A percentile compares a stretch with the other conserved stretches of the same genome.
These are phyloP conservation scores for Debaryomycetaceae sp. DNA, from an alignment of 1,139 yeast genomes.

Conservation along the genomic window DNA sequence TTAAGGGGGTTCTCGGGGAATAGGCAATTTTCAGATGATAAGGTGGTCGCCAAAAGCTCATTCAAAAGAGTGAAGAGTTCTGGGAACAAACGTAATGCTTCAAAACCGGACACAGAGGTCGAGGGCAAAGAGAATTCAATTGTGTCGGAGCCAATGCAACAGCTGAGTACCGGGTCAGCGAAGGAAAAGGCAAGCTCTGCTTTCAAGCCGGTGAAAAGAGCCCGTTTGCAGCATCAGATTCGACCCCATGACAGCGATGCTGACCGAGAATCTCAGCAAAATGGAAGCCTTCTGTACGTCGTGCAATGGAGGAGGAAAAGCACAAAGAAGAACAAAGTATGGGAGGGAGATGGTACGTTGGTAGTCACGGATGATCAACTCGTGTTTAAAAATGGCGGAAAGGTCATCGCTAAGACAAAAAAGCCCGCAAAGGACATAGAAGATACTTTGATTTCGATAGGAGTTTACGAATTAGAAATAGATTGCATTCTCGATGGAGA, in stretches of 20 bases:
- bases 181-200: no score
- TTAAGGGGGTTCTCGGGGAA: not conserved
- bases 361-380: slow-evolving; percentile 12
- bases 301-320: slow-evolving; percentile 73
- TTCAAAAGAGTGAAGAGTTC: not conserved
- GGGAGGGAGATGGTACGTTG: slow-evolving; percentile 90
- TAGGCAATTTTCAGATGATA: not conserved
- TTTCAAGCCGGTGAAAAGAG: not conserved
- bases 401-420: slow-evolving; percentile 15
- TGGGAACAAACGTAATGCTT: no score
- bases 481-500: slow-evolving; percentile 15
- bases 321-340: slow-evolving; percentile 77
- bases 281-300: slow-evolving; percentile 13
- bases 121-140: no score
- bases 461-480: slow-evolving; percentile 26
- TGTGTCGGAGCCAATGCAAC: no score
- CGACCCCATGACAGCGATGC: not conserved
- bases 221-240: not conserved
- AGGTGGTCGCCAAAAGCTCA: not conserved
- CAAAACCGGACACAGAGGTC: no score
- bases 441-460: slow-evolving; percentile 16
- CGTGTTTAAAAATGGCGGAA: slow-evolving; percentile 14
- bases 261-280: not conserved
- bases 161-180: no score
- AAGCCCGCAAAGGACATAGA: slow-evolving; percentile 5